phyloP scores from a whole-genome alignment of 352 stramenopile species.

The Pythium aquatile region DNA sequence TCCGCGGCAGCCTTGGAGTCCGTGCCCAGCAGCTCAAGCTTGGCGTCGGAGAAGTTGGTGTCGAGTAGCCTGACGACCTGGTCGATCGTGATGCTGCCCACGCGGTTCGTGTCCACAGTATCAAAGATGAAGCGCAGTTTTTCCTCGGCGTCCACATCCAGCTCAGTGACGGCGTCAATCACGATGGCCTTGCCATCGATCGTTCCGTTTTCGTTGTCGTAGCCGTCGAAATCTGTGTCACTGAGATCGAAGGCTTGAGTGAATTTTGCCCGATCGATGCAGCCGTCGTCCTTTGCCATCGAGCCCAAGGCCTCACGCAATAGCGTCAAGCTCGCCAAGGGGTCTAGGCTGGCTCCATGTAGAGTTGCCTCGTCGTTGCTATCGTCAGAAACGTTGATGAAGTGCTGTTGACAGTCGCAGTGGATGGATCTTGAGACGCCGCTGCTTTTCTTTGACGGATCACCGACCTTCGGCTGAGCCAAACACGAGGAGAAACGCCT shows the following conservation, averaged over 20 bases:
- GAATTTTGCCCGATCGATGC: slow-evolving; percentile 74
- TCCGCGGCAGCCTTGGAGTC: slow-evolving; percentile 62
- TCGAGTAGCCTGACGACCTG: slow-evolving; percentile 66
- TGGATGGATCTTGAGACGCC: slow-evolving; percentile 65
- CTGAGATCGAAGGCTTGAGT: slow-evolving; percentile 70
- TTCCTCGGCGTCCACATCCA: slow-evolving; percentile 68
- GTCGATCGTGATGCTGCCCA: slow-evolving; percentile 52
- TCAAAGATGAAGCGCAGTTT: slow-evolving; percentile 87
- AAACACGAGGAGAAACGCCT: slow-evolving; percentile 41
- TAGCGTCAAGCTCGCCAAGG: slow-evolving; percentile 60
- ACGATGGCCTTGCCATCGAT: slow-evolving; percentile 77
- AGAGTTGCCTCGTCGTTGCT: slow-evolving; percentile 6
- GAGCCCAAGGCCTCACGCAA: slow-evolving; percentile 66
- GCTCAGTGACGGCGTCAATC: slow-evolving; percentile 74
- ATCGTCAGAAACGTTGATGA: slow-evolving; percentile 57
- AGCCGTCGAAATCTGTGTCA: slow-evolving; percentile 49
- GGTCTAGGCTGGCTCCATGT: slow-evolving; percentile 26
- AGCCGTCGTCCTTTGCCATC: slow-evolving; percentile 58
- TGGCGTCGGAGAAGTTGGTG: slow-evolving; percentile 70
- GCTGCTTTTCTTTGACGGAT: slow-evolving; percentile 28
- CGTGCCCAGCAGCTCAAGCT: slow-evolving; percentile 71
- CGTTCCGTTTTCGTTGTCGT: slow-evolving; percentile 43
- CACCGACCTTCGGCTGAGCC: slow-evolving; percentile 39
- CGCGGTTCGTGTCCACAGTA: slow-evolving; percentile 57
- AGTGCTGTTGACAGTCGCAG: slow-evolving; percentile 68